phyloP scores from a whole-genome alignment of 208 protist species.

The Trichomonas gallinae region DNA sequence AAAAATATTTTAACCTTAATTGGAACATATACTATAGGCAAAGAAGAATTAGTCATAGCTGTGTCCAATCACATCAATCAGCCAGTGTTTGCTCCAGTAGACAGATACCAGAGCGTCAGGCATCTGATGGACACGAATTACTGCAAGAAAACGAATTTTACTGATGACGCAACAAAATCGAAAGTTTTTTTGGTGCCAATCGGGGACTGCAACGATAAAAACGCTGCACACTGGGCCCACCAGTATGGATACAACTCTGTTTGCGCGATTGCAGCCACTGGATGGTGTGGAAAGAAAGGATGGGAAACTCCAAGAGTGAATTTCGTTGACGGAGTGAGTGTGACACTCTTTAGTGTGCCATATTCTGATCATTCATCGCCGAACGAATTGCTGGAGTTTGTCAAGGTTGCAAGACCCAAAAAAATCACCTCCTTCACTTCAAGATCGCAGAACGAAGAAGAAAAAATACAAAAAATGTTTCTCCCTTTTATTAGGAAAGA shows the following conservation, averaged over 20 bases:
- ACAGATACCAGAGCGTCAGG: neutral
- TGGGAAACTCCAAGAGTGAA: neutral
- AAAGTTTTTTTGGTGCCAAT: neutral
- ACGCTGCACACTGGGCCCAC: neutral
- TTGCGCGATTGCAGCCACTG: neutral
- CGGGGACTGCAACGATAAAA: neutral
- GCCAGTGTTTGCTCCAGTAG: neutral
- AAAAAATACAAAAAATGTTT: neutral
- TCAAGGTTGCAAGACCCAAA: neutral
- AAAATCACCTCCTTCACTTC: neutral
- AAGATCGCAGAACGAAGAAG: neutral
- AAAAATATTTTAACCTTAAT: neutral
- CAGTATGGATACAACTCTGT: neutral
- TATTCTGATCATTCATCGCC: neutral
- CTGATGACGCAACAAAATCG: neutral
- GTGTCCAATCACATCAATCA: neutral
- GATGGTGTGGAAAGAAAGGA: neutral
- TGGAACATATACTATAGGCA: neutral
- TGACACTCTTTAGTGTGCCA: neutral
- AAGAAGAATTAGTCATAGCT: neutral
- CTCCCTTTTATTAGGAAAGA: neutral
- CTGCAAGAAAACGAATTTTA: neutral
- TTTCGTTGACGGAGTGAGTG: neutral
- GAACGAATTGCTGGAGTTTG: neutral
- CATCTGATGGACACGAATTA: neutral